phyloP scores from a whole-genome alignment of 257 asterid species.

The Linderniella brevidens region DNA sequence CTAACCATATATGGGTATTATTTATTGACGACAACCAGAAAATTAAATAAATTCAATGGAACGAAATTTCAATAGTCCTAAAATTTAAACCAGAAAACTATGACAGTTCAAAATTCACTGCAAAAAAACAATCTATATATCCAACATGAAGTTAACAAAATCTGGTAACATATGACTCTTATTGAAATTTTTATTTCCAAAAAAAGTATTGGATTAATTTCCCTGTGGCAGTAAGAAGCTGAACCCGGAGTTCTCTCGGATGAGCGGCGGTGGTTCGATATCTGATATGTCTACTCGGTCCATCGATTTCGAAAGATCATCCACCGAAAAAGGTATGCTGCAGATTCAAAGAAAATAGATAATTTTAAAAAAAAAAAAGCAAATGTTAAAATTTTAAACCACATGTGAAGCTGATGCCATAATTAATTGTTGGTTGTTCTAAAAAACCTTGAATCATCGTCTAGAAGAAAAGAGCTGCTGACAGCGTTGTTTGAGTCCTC shows the following conservation, averaged over 20 bases:
- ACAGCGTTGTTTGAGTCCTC: conserved; percentile 97
- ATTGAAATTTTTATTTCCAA: conserved; percentile 6
- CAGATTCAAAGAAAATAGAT: background rate
- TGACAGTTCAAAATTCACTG: no score
- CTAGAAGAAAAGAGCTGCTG: conserved; percentile 94
- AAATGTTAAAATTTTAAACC: background rate
- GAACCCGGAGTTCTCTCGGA: conserved; percentile 94
- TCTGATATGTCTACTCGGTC: conserved; percentile 71
- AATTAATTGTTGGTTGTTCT: conserved; percentile 12
- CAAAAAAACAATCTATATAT: no score
- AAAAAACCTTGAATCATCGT: conserved; percentile 94
- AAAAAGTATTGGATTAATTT: conserved; percentile 19
- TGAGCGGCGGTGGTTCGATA: conserved; percentile 96
- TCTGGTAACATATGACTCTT: conserved; percentile 5
- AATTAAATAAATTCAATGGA: no score
- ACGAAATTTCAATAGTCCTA: no score
- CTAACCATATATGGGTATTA: no score
- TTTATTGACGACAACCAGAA: no score
- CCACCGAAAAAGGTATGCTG: conserved; percentile 99
- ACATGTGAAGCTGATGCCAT: no score
- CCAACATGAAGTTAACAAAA: no score
- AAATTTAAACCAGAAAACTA: no score
- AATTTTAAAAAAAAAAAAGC: conserved; percentile 1
- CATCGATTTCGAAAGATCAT: conserved; percentile 92
- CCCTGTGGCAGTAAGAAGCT: conserved; percentile 79